phyloP scores from a whole-genome alignment of 164 flowering plant species.

The Amborella trichopoda region DNA sequence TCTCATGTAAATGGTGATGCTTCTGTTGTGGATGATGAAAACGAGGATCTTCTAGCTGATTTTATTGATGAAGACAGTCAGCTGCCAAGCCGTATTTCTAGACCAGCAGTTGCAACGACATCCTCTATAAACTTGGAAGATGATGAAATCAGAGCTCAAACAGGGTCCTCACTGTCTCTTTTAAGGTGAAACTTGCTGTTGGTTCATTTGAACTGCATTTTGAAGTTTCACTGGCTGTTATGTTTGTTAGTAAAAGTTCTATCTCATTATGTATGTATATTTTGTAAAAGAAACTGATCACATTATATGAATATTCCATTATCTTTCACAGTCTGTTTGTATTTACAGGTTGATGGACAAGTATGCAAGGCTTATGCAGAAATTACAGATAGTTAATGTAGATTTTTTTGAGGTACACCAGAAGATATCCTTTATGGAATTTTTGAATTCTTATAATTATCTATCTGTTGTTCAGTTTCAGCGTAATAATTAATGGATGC shows the following conservation, averaged over 20 bases:
- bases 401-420: conserved; percentile 79
- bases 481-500: too few species aligned
- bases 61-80: conserved; percentile 99
- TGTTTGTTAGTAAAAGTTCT: too few species aligned
- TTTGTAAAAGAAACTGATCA: too few species aligned
- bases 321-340: background rate
- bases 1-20: conserved; percentile 27
- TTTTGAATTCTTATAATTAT: background rate
- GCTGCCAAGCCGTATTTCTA: conserved; percentile 88
- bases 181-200: conserved; percentile 81
- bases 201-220: too few species aligned
- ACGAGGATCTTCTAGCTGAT: conserved; percentile 96
- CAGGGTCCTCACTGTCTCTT: conserved; percentile 90
- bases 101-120: conserved; percentile 28
- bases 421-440: background rate
- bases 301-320: too few species aligned
- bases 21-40: conserved; percentile 70
- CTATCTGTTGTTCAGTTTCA: background rate
- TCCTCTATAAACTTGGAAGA: conserved; percentile 32
- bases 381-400: conserved; percentile 65
- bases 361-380: conserved; percentile 99
- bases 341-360: conserved; percentile 76
- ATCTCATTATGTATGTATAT: too few species aligned
- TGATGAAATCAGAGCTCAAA: conserved; percentile 58
- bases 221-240: too few species aligned